These are phyloP conservation scores for Backusella parvicylindrica DNA, from an alignment of 192 early-diverging fungal species.

Conservation along the genomic window DNA sequence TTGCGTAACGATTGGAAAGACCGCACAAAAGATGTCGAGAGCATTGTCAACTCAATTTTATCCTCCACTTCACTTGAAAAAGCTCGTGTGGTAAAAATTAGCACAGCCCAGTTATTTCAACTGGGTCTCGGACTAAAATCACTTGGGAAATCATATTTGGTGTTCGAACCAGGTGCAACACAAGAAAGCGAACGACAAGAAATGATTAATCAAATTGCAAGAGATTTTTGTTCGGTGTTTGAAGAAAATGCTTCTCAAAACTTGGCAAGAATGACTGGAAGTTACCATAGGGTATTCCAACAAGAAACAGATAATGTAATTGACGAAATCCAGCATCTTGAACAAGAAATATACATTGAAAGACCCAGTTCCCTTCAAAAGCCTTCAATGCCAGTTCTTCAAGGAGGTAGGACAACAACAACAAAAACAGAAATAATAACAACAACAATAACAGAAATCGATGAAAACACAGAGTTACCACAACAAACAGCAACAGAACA, in stretches of 20 bases:
- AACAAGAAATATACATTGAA: not conserved
- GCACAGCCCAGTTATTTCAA: not conserved
- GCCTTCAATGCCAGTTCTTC: not conserved
- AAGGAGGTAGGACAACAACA: not conserved
- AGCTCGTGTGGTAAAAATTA: not conserved
- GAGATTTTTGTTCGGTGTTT: slow-evolving; percentile 7
- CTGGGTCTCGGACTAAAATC: slow-evolving; percentile 11
- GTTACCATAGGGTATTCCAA: slow-evolving; percentile 10
- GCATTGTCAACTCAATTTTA: not conserved
- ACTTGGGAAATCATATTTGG: slow-evolving; percentile 9
- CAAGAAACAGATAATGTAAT: not conserved
- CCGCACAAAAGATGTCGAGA: slow-evolving; percentile 9
- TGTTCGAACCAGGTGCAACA: not conserved
- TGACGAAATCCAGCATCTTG: not conserved
- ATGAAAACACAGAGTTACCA: not conserved
- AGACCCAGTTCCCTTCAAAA: not conserved
- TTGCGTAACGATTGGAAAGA: slow-evolving; percentile 12
- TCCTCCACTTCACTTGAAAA: not conserved
- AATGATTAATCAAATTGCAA: not conserved
- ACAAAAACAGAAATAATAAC: not conserved
- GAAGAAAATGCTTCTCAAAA: slow-evolving; percentile 17
- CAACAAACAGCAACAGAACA: not conserved
- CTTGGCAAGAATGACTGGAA: slow-evolving; percentile 11
- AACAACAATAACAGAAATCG: not conserved
- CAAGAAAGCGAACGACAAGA: not conserved